Base-by-base conservation (phyloP, 1,284 basidiomycete genomes). In the Prillingera fragicola region DNA sequence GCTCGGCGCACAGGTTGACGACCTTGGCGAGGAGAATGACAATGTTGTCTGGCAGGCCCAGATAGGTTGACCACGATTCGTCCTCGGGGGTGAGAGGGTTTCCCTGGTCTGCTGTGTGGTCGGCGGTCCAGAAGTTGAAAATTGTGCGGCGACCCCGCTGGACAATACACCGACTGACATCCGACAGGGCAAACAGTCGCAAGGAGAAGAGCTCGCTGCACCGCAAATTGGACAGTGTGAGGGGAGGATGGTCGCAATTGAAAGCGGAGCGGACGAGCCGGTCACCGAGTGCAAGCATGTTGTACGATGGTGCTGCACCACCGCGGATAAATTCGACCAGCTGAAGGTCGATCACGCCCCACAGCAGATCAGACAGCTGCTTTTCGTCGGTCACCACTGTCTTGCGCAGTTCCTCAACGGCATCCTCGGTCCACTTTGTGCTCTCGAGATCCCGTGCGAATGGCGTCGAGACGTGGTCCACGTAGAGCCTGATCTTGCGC, bases 321-420 rank as follows among this genome's bases (percentile, higher is more conserved):
- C 57, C 55, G 23, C 57, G 49, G 17, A 62, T 56, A 29, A 59
- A 57, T 37, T 59, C 57, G 18, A 57, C 52, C 1, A 58, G 48
- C 35, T 56, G 57, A 21, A 60, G 44, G 32, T 60, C 57, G 25
- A 60, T 57, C 18, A 62, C 57, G 8, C 57, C 60, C 60, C 60
- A 62, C 4, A 62, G 38, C 55, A 59, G 24, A 27, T 62, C 57
- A 9, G 50, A 54, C 7, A 62, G 38, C 22, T 58, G 52, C 5
- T 46, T 35, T 18, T 48, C 24, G 12, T 56, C 50, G 17, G 56
- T 57, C 14, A 60, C 50, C 1, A 45, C 36, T 8, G 54, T 50
- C 18, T 52, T 38, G 17, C 50, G 45, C 33, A 62, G 39, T 22
- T 58, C 52, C 21, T 45, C 33, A 0, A 58, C 43, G 8, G 57